Evolutionary conservation across 768 basidiomycete species (phyloP), one percentile per base, ranked within the genome.

Genomic region (Russula dissimulans): DNA sequence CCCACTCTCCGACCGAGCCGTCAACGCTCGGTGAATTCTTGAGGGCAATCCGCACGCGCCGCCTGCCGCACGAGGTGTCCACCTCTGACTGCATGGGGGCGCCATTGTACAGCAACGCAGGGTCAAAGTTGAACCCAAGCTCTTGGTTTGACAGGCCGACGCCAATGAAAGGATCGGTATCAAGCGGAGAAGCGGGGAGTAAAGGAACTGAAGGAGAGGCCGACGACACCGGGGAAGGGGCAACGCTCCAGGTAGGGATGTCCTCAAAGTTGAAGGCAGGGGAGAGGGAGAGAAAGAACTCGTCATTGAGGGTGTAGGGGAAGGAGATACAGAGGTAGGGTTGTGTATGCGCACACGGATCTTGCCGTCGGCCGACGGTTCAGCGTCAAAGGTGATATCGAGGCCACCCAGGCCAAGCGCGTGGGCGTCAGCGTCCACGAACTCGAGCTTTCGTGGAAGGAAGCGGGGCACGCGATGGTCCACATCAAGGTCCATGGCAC

Each of bases 1-100:
- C 86, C 86, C 87, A 88, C 74, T 87, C 86, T 62, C 86, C 86
- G 49, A 84, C 84, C 69, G 85, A 83, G 63, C 79, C 79, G 48
- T 83, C 84, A 34, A 78, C 72, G 22, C 76, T 76, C 0, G 86
- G 85, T 72, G 84, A 73, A 66, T 79, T 83, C 72, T 82, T 86
- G 62, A 87, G 73, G 32, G 85, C 82, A 52, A 86, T 84, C 63
- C 84, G 78, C 62, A 86, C 84, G 42, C 85, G 78, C 42, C 81
- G 78, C 67, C 77, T 79, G 43, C 73, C 70, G 43, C 62, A 58
- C 44, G 58, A 62, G 9, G 63, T 73, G 54, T 71, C 73, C 18
- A 61, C 67, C 54, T 65, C 66, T 57, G 68, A 72, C 61, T 76
- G 72, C 56, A 71, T 67, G 57, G 68, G 66, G 65, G 71, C 75